Base-by-base conservation (phyloP, 2,329 filamentous ascomycete genomes). In the Ceratocystis papillata region DNA sequence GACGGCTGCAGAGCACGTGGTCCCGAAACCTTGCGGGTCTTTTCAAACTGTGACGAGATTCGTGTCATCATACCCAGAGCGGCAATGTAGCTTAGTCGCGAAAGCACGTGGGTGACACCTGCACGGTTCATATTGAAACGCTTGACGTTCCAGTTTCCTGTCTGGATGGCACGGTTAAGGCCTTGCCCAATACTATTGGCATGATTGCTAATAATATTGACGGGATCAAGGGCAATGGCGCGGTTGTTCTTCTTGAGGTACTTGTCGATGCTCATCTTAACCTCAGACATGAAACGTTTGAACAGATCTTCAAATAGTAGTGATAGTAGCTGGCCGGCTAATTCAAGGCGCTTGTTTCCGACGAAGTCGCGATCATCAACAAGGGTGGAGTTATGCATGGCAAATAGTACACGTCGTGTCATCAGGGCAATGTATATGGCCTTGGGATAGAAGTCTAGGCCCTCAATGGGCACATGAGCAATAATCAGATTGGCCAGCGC, bases 31-130 rank as follows among this genome's bases (percentile, higher is more conserved):
- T 99, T 99, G 71, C 94, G 81, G 1, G 94, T 97, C 81, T 99
- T 99, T 75, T 99, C 94, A 73, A 99, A 99, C 78, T 99, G 94
- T 81, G 89, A 95, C 75, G 88, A 94, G 72, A 99, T 97, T 75
- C 94, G 84, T 15, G 94, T 99, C 94, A 99, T 99, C 95, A 99
- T 99, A 69, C 95, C 95, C 33, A 99, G 83, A 33, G 94, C 94
- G 69, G 88, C 89, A 75, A 99, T 96, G 73, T 97, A 99, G 75
- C 93, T 97, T 65, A 99, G 80, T 69, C 94, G 86, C 76, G 93
- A 97, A 62, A 99, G 80, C 50, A 99, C 91, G 75, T 99, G 94
- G 0, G 95, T 97, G 25, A 99, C 91, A 73, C 94, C 94, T 25
- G 94, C 93, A 74, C 93, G 83, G 73, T 97, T 95, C 94, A 99